Percentiles rank a stretch among this genome's conserved stretches.
Evolutionary conservation across 2,329 filamentous ascomycete genomes (phyloP).

Genomic region (Didymella exigua): DNA sequence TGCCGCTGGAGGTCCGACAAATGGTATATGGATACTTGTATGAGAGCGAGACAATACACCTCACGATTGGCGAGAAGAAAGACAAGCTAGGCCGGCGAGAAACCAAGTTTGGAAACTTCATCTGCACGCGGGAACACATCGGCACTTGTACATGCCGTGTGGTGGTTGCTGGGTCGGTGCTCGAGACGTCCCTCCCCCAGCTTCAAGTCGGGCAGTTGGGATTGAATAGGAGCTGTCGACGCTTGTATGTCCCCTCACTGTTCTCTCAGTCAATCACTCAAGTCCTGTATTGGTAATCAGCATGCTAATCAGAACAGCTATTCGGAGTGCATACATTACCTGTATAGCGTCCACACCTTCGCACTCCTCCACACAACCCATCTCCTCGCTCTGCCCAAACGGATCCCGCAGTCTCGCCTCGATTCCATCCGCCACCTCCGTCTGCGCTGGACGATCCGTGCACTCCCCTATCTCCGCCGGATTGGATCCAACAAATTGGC

Average conservation of each 20-base stretch:
- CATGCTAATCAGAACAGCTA: conserved; percentile 29
- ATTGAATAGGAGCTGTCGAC: conserved; percentile 33
- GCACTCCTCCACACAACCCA: conserved; percentile 44
- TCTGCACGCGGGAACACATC: conserved; percentile 30
- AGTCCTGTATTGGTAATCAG: no score
- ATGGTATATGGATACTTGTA: conserved; percentile 43
- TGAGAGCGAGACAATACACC: conserved; percentile 37
- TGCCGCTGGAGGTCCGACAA: conserved; percentile 39
- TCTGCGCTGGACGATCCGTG: conserved; percentile 44
- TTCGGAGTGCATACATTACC: conserved; percentile 36
- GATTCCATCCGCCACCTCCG: conserved; percentile 36
- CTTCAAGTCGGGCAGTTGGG: conserved; percentile 12
- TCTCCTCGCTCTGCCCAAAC: conserved; percentile 40
- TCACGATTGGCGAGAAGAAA: conserved; percentile 38
- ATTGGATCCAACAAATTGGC: conserved; percentile 25
- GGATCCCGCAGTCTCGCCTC: conserved; percentile 33
- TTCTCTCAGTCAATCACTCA: neutral
- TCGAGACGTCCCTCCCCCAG: conserved; percentile 7
- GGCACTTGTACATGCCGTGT: conserved; percentile 36
- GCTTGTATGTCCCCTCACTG: conserved; percentile 26
- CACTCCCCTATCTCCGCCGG: conserved; percentile 40
- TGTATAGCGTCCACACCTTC: conserved; percentile 41
- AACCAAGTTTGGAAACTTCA: conserved; percentile 38
- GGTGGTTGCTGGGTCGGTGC: conserved; percentile 30
- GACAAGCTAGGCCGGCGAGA: conserved; percentile 9